These are phyloP conservation scores for Castanea sativa DNA, from an alignment of 306 rosid genomes.

Conservation along the genomic window DNA sequence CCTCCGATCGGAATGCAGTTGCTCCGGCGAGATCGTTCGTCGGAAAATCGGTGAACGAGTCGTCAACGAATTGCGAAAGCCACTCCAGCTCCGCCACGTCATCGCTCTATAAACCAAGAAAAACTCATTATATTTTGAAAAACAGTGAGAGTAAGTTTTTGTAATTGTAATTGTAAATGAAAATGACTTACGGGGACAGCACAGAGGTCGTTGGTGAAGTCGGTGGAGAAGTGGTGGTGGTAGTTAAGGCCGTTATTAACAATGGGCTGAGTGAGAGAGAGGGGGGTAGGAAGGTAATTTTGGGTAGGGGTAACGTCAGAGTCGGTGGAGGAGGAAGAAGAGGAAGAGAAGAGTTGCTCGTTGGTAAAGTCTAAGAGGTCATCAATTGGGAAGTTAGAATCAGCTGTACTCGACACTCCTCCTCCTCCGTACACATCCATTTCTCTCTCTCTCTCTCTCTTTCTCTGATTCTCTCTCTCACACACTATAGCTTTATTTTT, in stretches of 20 bases:
- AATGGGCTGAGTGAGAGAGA: not conserved
- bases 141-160: not conserved
- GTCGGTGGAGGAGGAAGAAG: constrained; percentile 11
- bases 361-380: constrained; percentile 42
- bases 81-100: constrained; percentile 61
- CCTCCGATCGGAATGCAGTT: constrained; percentile 4
- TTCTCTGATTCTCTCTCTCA: too few species aligned
- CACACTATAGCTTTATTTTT: not conserved
- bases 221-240: constrained; percentile 1
- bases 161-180: too few species aligned
- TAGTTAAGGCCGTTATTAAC: not conserved
- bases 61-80: constrained; percentile 65
- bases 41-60: constrained; percentile 42
- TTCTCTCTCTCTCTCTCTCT: not conserved
- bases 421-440: constrained; percentile 29
- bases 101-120: constrained; percentile 18
- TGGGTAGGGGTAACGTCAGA: not conserved
- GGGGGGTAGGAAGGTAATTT: not conserved
- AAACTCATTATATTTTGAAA: too few species aligned
- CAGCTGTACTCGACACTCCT: not conserved
- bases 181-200: constrained; percentile 25
- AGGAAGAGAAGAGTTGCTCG: constrained; percentile 21
- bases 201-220: constrained; percentile 35
- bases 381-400: constrained; percentile 32
- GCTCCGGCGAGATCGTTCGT: not conserved